Conservation (phyloP, 805 yeast genomes). For the Lipomyces orientalis region DNA sequence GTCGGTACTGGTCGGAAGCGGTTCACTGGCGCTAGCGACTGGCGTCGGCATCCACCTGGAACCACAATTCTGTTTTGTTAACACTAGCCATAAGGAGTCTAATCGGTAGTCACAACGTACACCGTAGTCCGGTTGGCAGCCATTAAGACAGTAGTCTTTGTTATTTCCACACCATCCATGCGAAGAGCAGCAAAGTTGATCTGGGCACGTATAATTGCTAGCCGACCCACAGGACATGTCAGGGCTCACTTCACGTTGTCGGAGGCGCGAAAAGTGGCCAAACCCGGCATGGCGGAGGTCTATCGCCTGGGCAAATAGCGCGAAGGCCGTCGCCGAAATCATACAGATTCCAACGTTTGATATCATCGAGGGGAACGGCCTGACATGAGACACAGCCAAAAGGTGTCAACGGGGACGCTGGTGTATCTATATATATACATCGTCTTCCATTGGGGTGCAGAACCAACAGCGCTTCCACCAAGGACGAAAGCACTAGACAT, state of each 20-base stretch:
- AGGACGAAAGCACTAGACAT: too few species aligned
- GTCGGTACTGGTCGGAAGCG: constrained; percentile 4
- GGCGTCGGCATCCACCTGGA: neutral
- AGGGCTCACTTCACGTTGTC: constrained; percentile 11
- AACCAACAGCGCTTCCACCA: too few species aligned
- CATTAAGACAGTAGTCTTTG: constrained; percentile 20
- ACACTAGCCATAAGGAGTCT: constrained; percentile 3
- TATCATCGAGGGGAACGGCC: neutral
- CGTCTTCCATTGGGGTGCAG: too few species aligned
- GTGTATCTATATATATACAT: neutral
- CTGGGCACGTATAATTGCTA: constrained; percentile 16
- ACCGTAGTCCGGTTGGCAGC: constrained; percentile 29
- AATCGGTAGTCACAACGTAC: neutral
- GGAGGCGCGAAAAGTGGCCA: neutral
- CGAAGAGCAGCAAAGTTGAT: constrained; percentile 26
- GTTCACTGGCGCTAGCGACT: neutral
- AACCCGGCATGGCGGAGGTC: neutral
- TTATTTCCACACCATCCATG: constrained; percentile 28
- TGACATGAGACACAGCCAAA: neutral
- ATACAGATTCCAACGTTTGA: neutral
- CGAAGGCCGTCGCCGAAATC: neutral
- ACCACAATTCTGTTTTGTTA: constrained; percentile 2
- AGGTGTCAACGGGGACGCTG: neutral
- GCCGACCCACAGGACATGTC: constrained; percentile 27
- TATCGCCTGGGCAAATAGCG: neutral